These are phyloP conservation scores for Gilbertella persicaria DNA, from an alignment of 371 early-diverging fungal species.

Conservation along the genomic window DNA sequence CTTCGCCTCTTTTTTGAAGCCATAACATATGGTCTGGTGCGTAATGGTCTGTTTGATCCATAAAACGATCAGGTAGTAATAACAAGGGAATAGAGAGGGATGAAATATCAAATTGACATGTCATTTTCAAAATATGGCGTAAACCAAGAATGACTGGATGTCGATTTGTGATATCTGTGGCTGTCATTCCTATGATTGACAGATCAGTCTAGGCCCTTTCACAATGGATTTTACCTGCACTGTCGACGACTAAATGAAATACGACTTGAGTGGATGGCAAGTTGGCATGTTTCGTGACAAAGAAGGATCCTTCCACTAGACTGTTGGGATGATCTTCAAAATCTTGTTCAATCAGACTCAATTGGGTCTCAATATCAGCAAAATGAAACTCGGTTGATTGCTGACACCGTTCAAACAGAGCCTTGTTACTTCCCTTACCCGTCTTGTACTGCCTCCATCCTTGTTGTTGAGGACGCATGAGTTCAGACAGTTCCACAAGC, in stretches of 20 bases:
- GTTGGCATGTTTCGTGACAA: constrained; percentile 79
- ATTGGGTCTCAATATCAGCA: constrained; percentile 67
- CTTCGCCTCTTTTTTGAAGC: constrained; percentile 57
- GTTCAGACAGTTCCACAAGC: constrained; percentile 57
- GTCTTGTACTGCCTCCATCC: constrained; percentile 60
- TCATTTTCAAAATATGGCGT: constrained; percentile 63
- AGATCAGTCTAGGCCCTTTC: not conserved
- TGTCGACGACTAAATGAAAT: constrained; percentile 68
- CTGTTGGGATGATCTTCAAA: constrained; percentile 33
- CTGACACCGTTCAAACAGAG: constrained; percentile 66
- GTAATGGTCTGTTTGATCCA: constrained; percentile 37
- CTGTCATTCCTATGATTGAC: constrained; percentile 27
- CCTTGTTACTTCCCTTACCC: constrained; percentile 68
- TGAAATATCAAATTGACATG: constrained; percentile 69
- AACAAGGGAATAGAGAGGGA: constrained; percentile 68
- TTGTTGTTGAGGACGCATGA: constrained; percentile 26
- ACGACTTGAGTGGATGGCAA: constrained; percentile 73
- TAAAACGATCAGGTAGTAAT: constrained; percentile 60
- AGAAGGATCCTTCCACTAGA: constrained; percentile 69
- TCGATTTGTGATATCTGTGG: constrained; percentile 48
- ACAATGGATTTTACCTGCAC: constrained; percentile 37
- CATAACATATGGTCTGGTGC: constrained; percentile 21
- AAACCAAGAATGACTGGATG: constrained; percentile 64
- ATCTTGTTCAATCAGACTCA: constrained; percentile 56
- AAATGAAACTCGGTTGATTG: constrained; percentile 81